Evolutionary conservation across 192 early-diverging fungal genomes (phyloP).

Genomic region (Mortierella hygrophila): DNA sequence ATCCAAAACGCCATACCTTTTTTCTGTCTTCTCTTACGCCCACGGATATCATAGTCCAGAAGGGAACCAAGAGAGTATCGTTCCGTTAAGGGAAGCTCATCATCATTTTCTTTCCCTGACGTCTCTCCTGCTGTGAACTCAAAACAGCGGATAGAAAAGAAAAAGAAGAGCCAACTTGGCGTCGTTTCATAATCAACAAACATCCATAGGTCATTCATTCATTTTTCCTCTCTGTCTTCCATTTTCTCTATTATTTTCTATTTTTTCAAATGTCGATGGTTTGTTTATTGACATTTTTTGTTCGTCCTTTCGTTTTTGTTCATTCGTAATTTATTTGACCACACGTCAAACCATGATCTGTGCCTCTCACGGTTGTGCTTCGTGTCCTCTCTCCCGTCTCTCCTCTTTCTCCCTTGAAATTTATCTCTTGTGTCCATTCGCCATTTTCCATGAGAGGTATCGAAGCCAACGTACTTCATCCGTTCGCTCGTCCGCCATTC

Average conservation of each 20-base stretch:
- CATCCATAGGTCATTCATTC: neutral
- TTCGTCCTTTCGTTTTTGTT: neutral
- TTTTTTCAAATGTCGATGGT: too few species aligned
- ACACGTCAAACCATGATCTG: conserved; percentile 2
- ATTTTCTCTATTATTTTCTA: neutral
- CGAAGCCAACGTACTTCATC: neutral
- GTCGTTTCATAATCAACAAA: neutral
- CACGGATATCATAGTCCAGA: neutral
- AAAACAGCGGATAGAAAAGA: neutral
- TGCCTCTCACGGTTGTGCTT: neutral
- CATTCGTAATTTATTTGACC: neutral
- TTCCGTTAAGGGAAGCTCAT: neutral
- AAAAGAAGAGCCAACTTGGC: neutral
- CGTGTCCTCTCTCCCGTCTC: neutral
- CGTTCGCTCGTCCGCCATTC: neutral
- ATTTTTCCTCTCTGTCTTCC: neutral
- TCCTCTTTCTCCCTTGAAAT: neutral
- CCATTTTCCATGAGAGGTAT: neutral
- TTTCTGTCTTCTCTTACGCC: neutral
- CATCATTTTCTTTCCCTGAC: neutral
- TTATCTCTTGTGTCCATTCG: neutral
- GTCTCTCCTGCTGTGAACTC: neutral
- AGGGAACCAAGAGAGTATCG: neutral
- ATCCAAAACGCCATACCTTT: neutral
- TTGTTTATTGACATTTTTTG: too few species aligned